Evolutionary conservation across 805 yeast species (phyloP), one percentile per base, ranked within the genome.

Genomic region (Sugiyamaella floridensis): DNA sequence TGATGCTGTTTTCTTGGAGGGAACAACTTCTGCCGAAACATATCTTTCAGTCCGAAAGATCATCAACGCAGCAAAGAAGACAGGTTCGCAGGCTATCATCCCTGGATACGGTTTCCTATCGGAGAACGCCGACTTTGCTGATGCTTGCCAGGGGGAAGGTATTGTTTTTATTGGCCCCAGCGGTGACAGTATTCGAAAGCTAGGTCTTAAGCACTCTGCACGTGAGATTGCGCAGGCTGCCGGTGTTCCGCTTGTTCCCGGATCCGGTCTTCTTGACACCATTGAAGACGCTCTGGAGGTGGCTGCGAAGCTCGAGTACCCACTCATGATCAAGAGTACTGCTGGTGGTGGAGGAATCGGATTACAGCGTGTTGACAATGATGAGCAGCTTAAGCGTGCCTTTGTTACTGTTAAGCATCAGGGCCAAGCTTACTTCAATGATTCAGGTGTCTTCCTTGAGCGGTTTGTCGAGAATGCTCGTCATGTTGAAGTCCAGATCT

Each of bases 301-400:
- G 57, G 98, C 97, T 14, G 82, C 79, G 15, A 72, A 78, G 61
- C 74, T 92, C 40, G 78, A 76, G 16, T 93, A 88, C 63, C 98
- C 98, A 28, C 81, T 92, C 34, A 92, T 92, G 98, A 87, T 93
- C 48, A 92, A 92, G 71, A 86, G 96, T 22, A 93, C 99, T 56
- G 98, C 98, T 22, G 99, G 99, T 67, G 99, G 99, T 65, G 99
- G 99, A 70, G 99, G 99, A 71, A 92, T 92, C 64, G 99, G 99
- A 58, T 74, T 92, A 61, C 97, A 92, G 69, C 86, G 89, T 66
- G 97, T 90, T 54, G 96, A 90, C 63, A 77, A 82, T 37, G 86
- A 80, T 60, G 81, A 68, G 16, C 97, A 93, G 55, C 82, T 93
- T 58, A 87, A 82, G 71, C 73, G 85, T 56, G 95, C 90, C 12